phyloP scores from a whole-genome alignment of 257 asterid species.

The Cruciata laevipes region DNA sequence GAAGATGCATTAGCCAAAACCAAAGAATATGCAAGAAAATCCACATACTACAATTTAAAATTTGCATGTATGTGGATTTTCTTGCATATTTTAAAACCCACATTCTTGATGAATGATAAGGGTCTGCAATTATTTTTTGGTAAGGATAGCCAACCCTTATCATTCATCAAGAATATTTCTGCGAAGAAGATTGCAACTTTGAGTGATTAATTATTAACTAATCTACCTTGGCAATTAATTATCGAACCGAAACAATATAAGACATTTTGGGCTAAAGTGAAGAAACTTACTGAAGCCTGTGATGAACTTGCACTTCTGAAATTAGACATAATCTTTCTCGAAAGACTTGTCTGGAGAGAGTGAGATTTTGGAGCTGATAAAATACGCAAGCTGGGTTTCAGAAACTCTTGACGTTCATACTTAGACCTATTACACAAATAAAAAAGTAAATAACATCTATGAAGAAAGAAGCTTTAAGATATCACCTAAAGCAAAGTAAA shows the following conservation, averaged over 20 bases:
- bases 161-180: not conserved
- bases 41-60: not conserved
- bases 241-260: not conserved
- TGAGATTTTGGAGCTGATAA: conserved; percentile 40
- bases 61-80: no score
- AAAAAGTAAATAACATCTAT: conserved; percentile 14
- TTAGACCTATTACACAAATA: conserved; percentile 51
- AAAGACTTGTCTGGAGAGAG: conserved; percentile 67
- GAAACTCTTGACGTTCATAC: conserved; percentile 82
- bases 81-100: no score
- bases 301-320: conserved; percentile 65
- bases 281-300: conserved; percentile 43
- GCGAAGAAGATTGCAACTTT: not conserved
- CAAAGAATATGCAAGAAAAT: not conserved
- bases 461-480: not conserved
- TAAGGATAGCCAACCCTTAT: not conserved
- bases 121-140: not conserved
- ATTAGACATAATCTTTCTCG: conserved; percentile 56
- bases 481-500: not conserved
- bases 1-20: not conserved
- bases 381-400: conserved; percentile 96
- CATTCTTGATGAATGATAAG: no score
- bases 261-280: not conserved
- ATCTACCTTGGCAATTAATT: not conserved
- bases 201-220: not conserved